Evolutionary conservation across 2,329 filamentous ascomycete genomes (phyloP), one percentile per base, ranked within the genome.

Genomic region (Ramichloridium luteum): DNA sequence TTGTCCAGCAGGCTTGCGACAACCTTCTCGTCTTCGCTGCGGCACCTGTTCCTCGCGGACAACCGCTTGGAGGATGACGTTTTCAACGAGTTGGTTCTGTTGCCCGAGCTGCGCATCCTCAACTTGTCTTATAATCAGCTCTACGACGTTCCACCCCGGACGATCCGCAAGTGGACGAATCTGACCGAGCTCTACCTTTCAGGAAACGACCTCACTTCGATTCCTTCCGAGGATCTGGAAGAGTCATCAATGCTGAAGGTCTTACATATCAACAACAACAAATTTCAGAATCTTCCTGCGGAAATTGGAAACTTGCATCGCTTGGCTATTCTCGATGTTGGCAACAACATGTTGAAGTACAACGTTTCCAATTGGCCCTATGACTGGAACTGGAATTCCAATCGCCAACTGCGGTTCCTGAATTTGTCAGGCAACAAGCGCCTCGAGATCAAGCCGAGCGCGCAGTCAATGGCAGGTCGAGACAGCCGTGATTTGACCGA

Each of bases 331-430:
- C 67, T 98, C 30, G 90, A 98, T 58, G 92, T 92, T 40, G 88
- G 86, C 38, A 94, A 82, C 66, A 98, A 98, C 53, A 77, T 74
- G 13, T 66, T 98, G 35, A 98, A 96, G 58, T 98, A 98, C 69
- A 98, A 98, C 54, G 92, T 98, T 28, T 90, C 85, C 16, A 98
- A 98, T 51, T 93, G 93, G 68, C 90, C 88, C 0, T 98, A 98
- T 53, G 90, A 98, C 54, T 98, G 90, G 90, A 98, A 98, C 50
- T 98, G 90, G 90, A 96, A 96, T 51, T 82, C 90, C 68, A 98
- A 98, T 50, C 83, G 81, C 29, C 92, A 94, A 48, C 63, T 98
- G 43, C 80, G 86, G 41, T 98, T 92, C 51, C 76, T 98, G 40
- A 98, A 96, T 51, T 67, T 98, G 50, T 96, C 88, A 1, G 90